Evolutionary conservation across 352 stramenopile genomes (phyloP), one percentile per base, ranked within the genome.

Genomic region (Phytophthora sansomeana): DNA sequence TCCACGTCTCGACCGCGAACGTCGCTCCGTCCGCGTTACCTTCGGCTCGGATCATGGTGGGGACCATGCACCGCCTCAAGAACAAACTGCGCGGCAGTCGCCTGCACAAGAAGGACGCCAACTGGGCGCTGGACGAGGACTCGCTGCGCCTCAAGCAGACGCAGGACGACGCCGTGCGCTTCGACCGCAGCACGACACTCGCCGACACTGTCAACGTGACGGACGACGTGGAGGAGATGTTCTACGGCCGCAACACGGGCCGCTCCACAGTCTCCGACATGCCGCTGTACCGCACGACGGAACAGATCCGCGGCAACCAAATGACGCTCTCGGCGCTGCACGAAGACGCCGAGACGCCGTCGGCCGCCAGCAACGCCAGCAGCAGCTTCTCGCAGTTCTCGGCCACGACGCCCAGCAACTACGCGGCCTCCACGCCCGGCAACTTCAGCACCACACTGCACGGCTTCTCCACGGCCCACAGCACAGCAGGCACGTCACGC

Each of bases 191-290:
- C 55, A 78, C 63, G 39, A 67, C 69, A 10, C 56, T 80, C 21
- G 56, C 64, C 28, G 69, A 68, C 35, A 77, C 68, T 0, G 56
- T 76, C 24, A 78, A 69, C 59, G 74, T 89, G 28, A 72, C 85
- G 36, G 85, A 93, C 57, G 82, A 93, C 64, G 83, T 89, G 17
- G 85, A 93, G 26, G 85, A 90, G 24, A 73, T 86, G 41, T 90
- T 89, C 46, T 91, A 90, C 61, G 63, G 64, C 21, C 56, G 61
- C 36, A 50, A 14, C 36, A 39, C 39, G 28, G 54, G 54, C 50
- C 61, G 64, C 53, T 69, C 64, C 30, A 75, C 58, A 9, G 24
- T 52, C 17, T 68, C 58, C 16, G 46, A 68, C 6, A 26, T 55
- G 8, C 57, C 67, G 28, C 56, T 74, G 35, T 86, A 91, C 57